Base-by-base conservation (phyloP, 225 moss, liverwort and hornwort species). In the Polytrichum formosum region DNA sequence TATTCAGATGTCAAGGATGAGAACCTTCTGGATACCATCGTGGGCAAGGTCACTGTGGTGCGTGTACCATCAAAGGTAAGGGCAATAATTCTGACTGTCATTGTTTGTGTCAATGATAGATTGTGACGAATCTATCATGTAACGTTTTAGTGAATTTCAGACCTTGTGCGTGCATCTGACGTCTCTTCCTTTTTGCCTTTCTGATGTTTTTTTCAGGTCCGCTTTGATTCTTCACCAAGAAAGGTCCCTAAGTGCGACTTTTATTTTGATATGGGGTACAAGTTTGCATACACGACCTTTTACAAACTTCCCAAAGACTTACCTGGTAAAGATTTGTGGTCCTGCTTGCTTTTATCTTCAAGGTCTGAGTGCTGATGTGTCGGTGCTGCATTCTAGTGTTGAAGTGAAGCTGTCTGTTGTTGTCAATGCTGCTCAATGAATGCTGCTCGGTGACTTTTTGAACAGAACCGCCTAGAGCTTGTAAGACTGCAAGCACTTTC, bases 181-280 rank as follows among this genome's bases (percentile, higher is more conserved):
- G 46, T 46, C 46, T 23, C 0, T 23, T 23, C 2, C 37, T 13
- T 60, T n/a, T n/a, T n/a, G 60, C n/a, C 27, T 28, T 26, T 26
- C 26, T 26, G 26, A 26, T 28, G 5, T 23, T 4, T 26, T 22
- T 37, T 54, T 16, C 93, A 98, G 98, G 77, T 67, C 33, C 85
- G 90, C 64, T 79, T 82, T 59, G 85, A 83, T 61, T 78, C 28
- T 56, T 20, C 70, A 1, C 75, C 81, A 68, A 65, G 64, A 6
- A 72, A 82, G 17, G 30, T 83, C 67, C 91, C 90, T 6, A 67
- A 72, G 27, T 92, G 94, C 26, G 94, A 92, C 70, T 92, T 90
- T 72, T 94, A 90, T 58, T 98, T 90, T 61, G 94, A 98, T 54
- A 98, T 92, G 80, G 94, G 94, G 72, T 98, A 98, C 70, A 81